Evolutionary conservation across 2,329 filamentous ascomycete genomes (phyloP), one percentile per base, ranked within the genome.

Genomic region (Fusarium falciforme): DNA sequence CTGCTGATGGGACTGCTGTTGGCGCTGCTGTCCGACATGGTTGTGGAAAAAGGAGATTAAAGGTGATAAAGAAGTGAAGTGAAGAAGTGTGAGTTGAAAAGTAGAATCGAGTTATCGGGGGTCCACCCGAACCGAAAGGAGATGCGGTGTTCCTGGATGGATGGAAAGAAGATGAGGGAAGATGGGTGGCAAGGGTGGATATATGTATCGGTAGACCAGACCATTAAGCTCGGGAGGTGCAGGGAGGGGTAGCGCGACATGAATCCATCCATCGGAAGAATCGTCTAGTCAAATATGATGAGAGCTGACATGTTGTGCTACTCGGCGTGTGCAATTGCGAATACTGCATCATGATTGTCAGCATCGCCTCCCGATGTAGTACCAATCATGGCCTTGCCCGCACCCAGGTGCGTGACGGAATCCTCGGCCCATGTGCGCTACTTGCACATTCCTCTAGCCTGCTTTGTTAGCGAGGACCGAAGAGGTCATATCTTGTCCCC

Each of bases 371-470:
- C 68, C 60, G 66, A 69, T 52, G 62, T 67, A 72, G 70, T 74
- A 68, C 73, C 75, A 71, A 76, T 78, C 74, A 76, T 31, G 57
- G 64, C 66, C 64, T 64, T 66, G 61, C 72, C 67, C 64, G 64
- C 69, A 66, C 67, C 63, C 47, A 62, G 58, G 55, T 65, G 63
- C 54, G 36, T 68, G 67, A 60, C 61, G 55, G 61, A 55, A 52
- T 66, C 31, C 67, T 49, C 61, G 67, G 70, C 60, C 70, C 67
- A 72, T 40, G 58, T 71, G 67, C 66, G 71, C 72, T 66, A 68
- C 68, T 64, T 68, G 67, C 66, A 66, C 66, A 70, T 71, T 52
- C 54, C 57, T 66, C 65, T 64, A 61, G 59, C 66, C 49, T 64
- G 63, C 42, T 63, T 67, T 52, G 66, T 57, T 63, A 67, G 62